These are phyloP conservation scores for Flaveria trinervia DNA, from an alignment of 129 eudicot genomes.

Conservation along the genomic window DNA sequence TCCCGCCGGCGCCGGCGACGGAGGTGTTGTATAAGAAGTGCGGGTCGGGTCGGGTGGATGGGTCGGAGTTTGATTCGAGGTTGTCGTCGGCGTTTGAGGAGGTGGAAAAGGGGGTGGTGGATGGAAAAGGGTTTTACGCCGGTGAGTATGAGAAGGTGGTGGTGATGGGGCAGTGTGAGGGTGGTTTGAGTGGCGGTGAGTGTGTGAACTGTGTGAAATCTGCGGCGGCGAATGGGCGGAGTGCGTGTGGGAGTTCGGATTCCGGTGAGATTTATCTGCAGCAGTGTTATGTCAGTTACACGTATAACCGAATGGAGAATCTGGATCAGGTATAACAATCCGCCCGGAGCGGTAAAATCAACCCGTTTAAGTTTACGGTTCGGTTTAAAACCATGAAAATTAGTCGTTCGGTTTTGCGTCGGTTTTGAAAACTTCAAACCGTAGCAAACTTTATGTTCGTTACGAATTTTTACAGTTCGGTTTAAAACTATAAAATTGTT, in stretches of 20 bases:
- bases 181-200: constrained; percentile 65
- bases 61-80: constrained; percentile 61
- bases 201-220: constrained; percentile 80
- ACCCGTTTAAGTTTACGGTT: too few species aligned
- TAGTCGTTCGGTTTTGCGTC: too few species aligned
- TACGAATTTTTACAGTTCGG: too few species aligned
- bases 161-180: constrained; percentile 97
- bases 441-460: too few species aligned
- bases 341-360: too few species aligned
- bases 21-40: constrained; percentile 69
- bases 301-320: constrained; percentile 67
- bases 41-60: constrained; percentile 64
- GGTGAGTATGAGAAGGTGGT: constrained; percentile 57
- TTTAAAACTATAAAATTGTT: too few species aligned
- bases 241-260: constrained; percentile 57
- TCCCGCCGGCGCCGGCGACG: constrained; percentile 48
- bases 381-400: too few species aligned
- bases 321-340: constrained; percentile 49
- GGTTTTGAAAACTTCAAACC: too few species aligned
- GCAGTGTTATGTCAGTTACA: constrained; percentile 71
- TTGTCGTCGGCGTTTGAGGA: constrained; percentile 54
- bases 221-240: constrained; percentile 54
- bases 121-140: constrained; percentile 67
- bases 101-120: constrained; percentile 52
- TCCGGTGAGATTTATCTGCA: constrained; percentile 67